These are phyloP conservation scores for Bothriochloa decipiens DNA, from an alignment of 176 grass and related monocot species.

Conservation along the genomic window DNA sequence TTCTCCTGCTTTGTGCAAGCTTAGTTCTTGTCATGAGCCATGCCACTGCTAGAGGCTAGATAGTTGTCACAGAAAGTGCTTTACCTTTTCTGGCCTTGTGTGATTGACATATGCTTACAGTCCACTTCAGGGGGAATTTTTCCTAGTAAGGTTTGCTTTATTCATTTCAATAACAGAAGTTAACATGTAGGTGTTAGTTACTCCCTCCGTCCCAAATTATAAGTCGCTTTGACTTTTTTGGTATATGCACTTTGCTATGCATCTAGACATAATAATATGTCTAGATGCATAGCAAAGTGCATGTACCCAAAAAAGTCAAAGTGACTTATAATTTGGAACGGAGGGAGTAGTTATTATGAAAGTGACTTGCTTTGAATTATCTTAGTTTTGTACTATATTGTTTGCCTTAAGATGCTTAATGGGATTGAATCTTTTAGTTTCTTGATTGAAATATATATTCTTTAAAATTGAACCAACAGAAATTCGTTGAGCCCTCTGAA, in stretches of 20 bases:
- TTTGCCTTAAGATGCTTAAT: background rate
- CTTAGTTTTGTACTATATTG: background rate
- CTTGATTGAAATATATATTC: background rate
- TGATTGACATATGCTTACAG: background rate
- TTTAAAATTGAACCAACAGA: background rate
- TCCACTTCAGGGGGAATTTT: background rate
- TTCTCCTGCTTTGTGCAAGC: background rate
- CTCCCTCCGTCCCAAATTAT: too few relatives aligned
- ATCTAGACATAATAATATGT: too few relatives aligned
- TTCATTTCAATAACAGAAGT: conserved; percentile 11
- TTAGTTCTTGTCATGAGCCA: conserved; percentile 23
- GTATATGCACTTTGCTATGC: too few relatives aligned
- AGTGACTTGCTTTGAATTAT: conserved; percentile 10
- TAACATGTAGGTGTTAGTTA: background rate
- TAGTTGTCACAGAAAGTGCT: background rate
- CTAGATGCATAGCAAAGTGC: too few relatives aligned
- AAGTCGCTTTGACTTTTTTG: too few relatives aligned
- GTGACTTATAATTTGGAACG: too few relatives aligned
- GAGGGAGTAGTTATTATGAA: background rate
- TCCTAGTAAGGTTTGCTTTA: background rate
- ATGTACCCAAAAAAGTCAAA: too few relatives aligned
- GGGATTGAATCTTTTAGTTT: background rate
- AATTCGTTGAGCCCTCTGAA: background rate
- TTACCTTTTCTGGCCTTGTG: background rate
- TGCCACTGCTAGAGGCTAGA: conserved; percentile 8